phyloP scores from a whole-genome alignment of 2,329 filamentous ascomycete genomes.

The Sarocladium kiliense region DNA sequence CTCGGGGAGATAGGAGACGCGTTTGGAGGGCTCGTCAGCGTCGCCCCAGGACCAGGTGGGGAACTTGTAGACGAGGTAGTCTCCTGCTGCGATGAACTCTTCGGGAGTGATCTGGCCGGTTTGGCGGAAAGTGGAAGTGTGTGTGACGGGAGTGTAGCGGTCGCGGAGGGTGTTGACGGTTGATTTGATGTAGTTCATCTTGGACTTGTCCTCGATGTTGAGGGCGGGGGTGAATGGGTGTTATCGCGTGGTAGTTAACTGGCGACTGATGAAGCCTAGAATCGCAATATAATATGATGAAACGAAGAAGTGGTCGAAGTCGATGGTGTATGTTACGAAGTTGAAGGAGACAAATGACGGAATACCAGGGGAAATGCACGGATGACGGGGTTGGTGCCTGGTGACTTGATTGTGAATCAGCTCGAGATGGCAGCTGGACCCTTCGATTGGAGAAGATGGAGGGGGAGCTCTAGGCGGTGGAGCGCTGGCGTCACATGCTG shows the following conservation, averaged over 20 bases:
- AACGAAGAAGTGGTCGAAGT: background rate
- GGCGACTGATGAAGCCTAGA: background rate
- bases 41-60: conserved; percentile 97
- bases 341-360: no score
- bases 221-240: background rate
- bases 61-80: conserved; percentile 99
- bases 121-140: conserved; percentile 87
- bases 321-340: background rate
- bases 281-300: background rate
- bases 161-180: conserved; percentile 90
- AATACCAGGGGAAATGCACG: background rate
- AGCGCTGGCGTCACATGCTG: background rate
- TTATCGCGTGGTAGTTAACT: background rate
- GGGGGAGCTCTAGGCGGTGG: background rate
- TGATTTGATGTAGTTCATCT: conserved; percentile 88
- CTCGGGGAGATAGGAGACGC: conserved; percentile 73
- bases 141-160: conserved; percentile 79
- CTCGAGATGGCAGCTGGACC: conserved; percentile 2
- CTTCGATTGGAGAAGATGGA: background rate
- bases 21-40: conserved; percentile 73
- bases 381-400: conserved; percentile 3
- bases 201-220: conserved; percentile 13
- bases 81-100: conserved; percentile 91
- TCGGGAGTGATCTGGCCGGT: conserved; percentile 96
- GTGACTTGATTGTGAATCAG: conserved; percentile 6